Evolutionary conservation across 2,329 filamentous ascomycete species (phyloP), one percentile per base, ranked within the genome.

Genomic region (Colletotrichum tropicicola): DNA sequence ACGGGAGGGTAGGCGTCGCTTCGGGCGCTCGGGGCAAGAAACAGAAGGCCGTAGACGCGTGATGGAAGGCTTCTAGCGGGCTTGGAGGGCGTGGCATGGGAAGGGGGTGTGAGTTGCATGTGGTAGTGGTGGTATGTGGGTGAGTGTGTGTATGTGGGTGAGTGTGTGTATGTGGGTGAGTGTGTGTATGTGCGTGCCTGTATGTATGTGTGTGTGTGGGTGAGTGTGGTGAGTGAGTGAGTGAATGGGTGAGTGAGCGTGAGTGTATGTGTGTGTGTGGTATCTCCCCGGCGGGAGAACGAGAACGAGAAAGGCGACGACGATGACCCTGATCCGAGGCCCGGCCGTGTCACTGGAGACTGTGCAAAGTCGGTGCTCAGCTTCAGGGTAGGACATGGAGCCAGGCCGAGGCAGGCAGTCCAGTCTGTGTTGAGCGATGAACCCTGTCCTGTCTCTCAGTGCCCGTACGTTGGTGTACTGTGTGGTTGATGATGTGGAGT

Each of bases 1-100:
- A n/a, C n/a, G n/a, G n/a, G n/a, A n/a, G n/a, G n/a, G n/a, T n/a
- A n/a, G n/a, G 39, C 39, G 17, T 43, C 41, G 32, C 6, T 23
- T n/a, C n/a, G 12, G 39, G 32, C 32, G 52, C 53, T 37, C 37
- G 27, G 59, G 19, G 41, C 35, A 44, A 37, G 27, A 48, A 37
- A 30, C 28, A 63, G 54, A 63, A 63, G 32, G 28, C 30, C 25
- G 45, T 32, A 39, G 56, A 57, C 47, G 32, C 25, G 28, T 19
- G 21, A 51, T 63, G 35, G 59, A 59, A 63, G 37, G n/a, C 37
- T 63, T 63, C 59, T 63, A 63, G 59, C 39, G 59, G 59, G 53
- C 59, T 21, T 52, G 45, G 54, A 45, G 45, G 54, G 35, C 35
- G 55, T 58, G 30, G n/a, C n/a, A n/a, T n/a, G 5, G 32, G 3